These are phyloP conservation scores for Vanrija sp. DNA, from an alignment of 1,284 basidiomycete genomes.

Conservation along the genomic window DNA sequence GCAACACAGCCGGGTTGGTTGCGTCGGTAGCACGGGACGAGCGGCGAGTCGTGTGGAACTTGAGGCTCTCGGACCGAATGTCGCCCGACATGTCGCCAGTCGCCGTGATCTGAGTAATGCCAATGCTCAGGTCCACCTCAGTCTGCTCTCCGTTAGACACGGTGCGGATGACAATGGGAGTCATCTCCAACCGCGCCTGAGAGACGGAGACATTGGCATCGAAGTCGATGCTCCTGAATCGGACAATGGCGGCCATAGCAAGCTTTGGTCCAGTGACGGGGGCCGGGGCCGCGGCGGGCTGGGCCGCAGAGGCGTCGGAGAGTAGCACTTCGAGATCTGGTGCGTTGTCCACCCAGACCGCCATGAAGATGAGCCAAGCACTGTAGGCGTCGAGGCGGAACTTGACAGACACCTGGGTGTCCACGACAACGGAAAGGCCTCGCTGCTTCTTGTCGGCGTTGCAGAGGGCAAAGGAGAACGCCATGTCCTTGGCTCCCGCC, in stretches of 20 bases:
- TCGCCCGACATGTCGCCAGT: slow-evolving; percentile 72
- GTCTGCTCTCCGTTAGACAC: slow-evolving; percentile 38
- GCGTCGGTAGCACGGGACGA: slow-evolving; percentile 44
- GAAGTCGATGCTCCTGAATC: slow-evolving; percentile 65
- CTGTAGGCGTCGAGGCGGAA: slow-evolving; percentile 43
- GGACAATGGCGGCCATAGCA: slow-evolving; percentile 56
- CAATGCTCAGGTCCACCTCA: slow-evolving; percentile 61
- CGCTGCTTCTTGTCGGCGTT: slow-evolving; percentile 35
- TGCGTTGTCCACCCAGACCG: slow-evolving; percentile 43
- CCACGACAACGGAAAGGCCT: slow-evolving; percentile 53
- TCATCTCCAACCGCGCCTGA: slow-evolving; percentile 59
- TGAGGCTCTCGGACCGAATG: slow-evolving; percentile 63
- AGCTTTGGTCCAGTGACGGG: slow-evolving; percentile 12
- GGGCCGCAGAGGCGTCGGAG: slow-evolving; percentile 1
- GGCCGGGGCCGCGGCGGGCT: neutral
- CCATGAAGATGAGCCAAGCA: slow-evolving; percentile 42
- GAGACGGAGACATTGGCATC: slow-evolving; percentile 66
- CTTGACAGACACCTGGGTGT: slow-evolving; percentile 36
- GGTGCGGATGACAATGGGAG: slow-evolving; percentile 50
- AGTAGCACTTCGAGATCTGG: slow-evolving; percentile 25
- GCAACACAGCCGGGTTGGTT: slow-evolving; percentile 57
- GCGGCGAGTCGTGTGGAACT: slow-evolving; percentile 69
- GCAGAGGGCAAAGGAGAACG: slow-evolving; percentile 33
- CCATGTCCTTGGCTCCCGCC: slow-evolving; percentile 42
- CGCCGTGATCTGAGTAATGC: slow-evolving; percentile 60